Evolutionary conservation across 192 early-diverging fungal species (phyloP).

Genomic region (Podila epicladia): DNA sequence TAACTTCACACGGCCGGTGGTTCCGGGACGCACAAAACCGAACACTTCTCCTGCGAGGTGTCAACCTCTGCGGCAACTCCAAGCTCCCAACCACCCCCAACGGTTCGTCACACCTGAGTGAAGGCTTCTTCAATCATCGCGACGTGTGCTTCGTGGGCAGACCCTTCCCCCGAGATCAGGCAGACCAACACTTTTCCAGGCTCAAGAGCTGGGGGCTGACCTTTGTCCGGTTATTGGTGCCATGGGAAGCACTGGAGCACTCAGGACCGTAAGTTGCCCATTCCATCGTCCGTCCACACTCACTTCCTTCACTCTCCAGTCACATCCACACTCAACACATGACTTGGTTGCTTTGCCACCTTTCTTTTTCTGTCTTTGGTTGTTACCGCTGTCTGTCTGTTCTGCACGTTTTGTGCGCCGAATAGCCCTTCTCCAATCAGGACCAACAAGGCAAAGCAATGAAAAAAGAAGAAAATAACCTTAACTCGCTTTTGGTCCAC

Average conservation of each 20-base stretch:
- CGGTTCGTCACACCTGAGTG: conserved; percentile 66
- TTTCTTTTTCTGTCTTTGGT: too few relatives aligned
- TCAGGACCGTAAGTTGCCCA: conserved; percentile 64
- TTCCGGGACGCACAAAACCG: conserved; percentile 66
- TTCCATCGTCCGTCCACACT: not conserved
- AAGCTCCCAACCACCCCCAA: conserved; percentile 79
- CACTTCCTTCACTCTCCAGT: not conserved
- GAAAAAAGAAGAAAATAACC: not conserved
- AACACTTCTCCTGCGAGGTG: conserved; percentile 73
- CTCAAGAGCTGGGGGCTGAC: conserved; percentile 83
- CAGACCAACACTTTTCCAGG: conserved; percentile 79
- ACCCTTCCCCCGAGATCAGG: conserved; percentile 80
- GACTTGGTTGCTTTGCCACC: too few relatives aligned
- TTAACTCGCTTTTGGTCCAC: not conserved
- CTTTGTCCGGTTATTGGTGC: conserved; percentile 77
- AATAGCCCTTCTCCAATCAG: not conserved
- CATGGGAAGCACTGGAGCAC: conserved; percentile 89
- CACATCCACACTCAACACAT: not conserved
- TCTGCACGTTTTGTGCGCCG: too few relatives aligned
- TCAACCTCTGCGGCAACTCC: conserved; percentile 81
- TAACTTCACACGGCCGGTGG: conserved; percentile 51
- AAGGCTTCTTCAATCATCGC: conserved; percentile 76
- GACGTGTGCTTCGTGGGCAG: conserved; percentile 81
- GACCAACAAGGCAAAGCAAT: not conserved
- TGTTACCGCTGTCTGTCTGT: too few relatives aligned